Evolutionary conservation across 192 early-diverging fungal genomes (phyloP).

Genomic region (Backusella luteola): DNA sequence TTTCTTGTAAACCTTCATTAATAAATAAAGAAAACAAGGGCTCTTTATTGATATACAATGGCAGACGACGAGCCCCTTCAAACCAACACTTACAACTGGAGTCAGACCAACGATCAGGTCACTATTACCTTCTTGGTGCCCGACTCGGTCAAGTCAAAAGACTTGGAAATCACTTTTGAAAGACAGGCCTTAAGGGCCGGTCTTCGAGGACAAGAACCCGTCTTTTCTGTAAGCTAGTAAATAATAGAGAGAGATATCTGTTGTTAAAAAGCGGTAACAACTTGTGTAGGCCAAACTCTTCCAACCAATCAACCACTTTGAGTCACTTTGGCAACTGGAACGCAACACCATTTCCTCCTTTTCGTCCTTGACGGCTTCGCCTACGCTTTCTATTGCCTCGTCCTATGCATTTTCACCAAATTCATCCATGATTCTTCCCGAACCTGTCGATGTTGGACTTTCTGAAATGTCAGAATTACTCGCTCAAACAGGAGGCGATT

Average conservation of each 20-base stretch:
- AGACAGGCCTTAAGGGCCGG: conserved; percentile 32
- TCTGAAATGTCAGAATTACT: conserved; percentile 27
- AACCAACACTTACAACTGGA: conserved; percentile 37
- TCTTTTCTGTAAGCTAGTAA: conserved; percentile 23
- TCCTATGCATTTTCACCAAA: conserved; percentile 39
- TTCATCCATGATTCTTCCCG: conserved; percentile 33
- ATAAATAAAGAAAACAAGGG: neutral
- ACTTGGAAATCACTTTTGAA: conserved; percentile 38
- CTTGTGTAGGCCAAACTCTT: conserved; percentile 32
- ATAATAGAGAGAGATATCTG: neutral
- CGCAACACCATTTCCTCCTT: conserved; percentile 29
- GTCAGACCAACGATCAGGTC: conserved; percentile 35
- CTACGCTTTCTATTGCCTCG: conserved; percentile 36
- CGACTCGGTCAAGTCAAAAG: conserved; percentile 28
- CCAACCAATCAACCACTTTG: conserved; percentile 33
- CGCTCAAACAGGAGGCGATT: conserved; percentile 17
- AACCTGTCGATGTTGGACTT: conserved; percentile 13
- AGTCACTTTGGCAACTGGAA: conserved; percentile 39
- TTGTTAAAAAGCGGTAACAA: too few relatives aligned
- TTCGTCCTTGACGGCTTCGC: conserved; percentile 37
- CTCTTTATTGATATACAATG: neutral
- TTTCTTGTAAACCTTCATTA: neutral
- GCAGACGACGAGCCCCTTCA: conserved; percentile 32
- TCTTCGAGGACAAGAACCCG: conserved; percentile 37
- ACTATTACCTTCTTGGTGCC: conserved; percentile 40